phyloP scores from a whole-genome alignment of 176 grass and related monocot genomes.

The Musa troglodytarum region DNA sequence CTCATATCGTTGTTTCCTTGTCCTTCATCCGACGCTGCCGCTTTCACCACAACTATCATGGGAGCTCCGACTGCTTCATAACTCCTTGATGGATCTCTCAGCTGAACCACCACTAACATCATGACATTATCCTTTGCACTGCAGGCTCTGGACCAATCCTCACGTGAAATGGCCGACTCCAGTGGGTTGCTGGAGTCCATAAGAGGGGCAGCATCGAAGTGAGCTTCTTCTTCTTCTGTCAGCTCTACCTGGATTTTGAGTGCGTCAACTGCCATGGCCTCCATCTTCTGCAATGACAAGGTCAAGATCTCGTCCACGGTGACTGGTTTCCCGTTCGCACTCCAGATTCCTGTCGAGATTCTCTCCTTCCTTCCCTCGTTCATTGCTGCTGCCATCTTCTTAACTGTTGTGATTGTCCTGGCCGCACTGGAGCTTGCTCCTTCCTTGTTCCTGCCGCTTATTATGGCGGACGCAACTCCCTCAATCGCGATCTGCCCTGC shows the following conservation, averaged over 20 bases:
- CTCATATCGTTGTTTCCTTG: constrained; percentile 20
- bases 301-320: constrained; percentile 66
- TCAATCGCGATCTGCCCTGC: constrained; percentile 72
- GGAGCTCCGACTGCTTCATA: constrained; percentile 77
- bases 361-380: constrained; percentile 59
- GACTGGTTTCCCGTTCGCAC: constrained; percentile 35
- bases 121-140: constrained; percentile 28
- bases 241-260: constrained; percentile 59
- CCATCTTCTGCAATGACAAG: constrained; percentile 76
- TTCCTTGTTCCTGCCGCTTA: constrained; percentile 59
- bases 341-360: constrained; percentile 65
- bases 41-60: constrained; percentile 67
- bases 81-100: constrained; percentile 61
- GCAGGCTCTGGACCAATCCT: constrained; percentile 30
- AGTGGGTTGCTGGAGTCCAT: constrained; percentile 26
- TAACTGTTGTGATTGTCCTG: constrained; percentile 43
- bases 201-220: constrained; percentile 39
- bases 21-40: constrained; percentile 23
- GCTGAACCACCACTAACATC: constrained; percentile 45
- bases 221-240: constrained; percentile 68
- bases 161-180: constrained; percentile 36
- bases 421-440: constrained; percentile 52
- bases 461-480: constrained; percentile 77
- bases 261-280: constrained; percentile 78
- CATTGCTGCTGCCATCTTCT: constrained; percentile 42